A percentile compares a stretch with the other conserved stretches of the same genome.
These are phyloP conservation scores for Myxozyma udenii DNA, from an alignment of 805 yeast genomes.

Conservation along the genomic window DNA sequence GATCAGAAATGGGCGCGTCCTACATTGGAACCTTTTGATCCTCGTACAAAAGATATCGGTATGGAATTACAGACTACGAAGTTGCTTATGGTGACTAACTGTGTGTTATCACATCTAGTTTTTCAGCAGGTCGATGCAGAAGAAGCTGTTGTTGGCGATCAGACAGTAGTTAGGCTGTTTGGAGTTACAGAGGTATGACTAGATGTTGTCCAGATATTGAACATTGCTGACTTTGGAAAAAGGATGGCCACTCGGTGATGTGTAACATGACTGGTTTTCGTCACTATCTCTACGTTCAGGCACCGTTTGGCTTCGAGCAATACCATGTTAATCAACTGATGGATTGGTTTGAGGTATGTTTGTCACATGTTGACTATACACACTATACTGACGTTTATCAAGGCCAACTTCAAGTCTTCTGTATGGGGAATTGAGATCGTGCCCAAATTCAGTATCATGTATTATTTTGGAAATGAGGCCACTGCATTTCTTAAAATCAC, in stretches of 20 bases:
- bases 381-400: background rate
- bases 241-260: constrained; percentile 79
- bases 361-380: constrained; percentile 14
- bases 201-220: too few relatives aligned
- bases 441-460: constrained; percentile 88
- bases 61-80: background rate
- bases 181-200: constrained; percentile 72
- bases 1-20: constrained; percentile 56
- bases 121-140: constrained; percentile 97
- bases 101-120: constrained; percentile 31
- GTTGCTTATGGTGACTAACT: background rate
- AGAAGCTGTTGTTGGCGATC: constrained; percentile 65
- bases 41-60: constrained; percentile 48
- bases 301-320: constrained; percentile 70
- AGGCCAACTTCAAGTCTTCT: constrained; percentile 45
- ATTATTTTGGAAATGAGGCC: constrained; percentile 74
- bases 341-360: constrained; percentile 43
- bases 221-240: too few relatives aligned
- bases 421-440: constrained; percentile 62
- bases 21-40: constrained; percentile 49
- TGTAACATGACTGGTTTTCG: constrained; percentile 86
- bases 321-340: constrained; percentile 51
- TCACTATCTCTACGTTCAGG: constrained; percentile 90
- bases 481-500: constrained; percentile 75
- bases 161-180: constrained; percentile 66